phyloP scores from a whole-genome alignment of 257 asterid genomes.

The Primulina huaijiensis region DNA sequence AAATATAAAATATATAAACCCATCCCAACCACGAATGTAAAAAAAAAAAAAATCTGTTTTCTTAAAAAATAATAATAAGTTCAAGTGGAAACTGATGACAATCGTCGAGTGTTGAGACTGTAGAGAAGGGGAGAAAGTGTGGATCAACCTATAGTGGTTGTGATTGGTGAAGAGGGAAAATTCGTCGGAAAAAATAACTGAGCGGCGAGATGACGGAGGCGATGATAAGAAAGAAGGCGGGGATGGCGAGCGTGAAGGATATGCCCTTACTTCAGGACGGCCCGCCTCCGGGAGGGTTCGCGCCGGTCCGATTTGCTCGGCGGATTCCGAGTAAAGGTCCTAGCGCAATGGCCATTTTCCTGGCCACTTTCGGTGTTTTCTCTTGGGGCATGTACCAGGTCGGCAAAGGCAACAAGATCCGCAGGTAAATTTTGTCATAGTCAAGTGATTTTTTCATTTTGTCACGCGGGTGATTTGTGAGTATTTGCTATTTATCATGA shows the following conservation, averaged over 20 bases:
- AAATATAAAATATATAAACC: too few relatives aligned
- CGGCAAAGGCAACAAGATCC: conserved; percentile 93
- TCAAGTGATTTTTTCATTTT: too few relatives aligned
- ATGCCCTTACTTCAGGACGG: conserved; percentile 95
- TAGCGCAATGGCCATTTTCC: conserved; percentile 78
- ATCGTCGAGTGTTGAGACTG: too few relatives aligned
- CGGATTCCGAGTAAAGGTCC: conserved; percentile 83
- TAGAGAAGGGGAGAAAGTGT: too few relatives aligned
- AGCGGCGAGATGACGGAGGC: conserved; percentile 77
- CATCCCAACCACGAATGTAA: too few relatives aligned
- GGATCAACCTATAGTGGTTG: too few relatives aligned
- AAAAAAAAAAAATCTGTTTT: too few relatives aligned
- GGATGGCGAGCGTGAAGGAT: conserved; percentile 89
- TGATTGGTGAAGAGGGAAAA: neutral
- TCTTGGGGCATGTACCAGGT: conserved; percentile 97
- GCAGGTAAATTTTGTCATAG: conserved; percentile 44
- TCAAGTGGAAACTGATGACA: too few relatives aligned
- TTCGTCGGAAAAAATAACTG: neutral
- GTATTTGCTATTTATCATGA: conserved; percentile 1
- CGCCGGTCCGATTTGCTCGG: conserved; percentile 84
- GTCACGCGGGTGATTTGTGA: neutral
- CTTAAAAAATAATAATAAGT: too few relatives aligned
- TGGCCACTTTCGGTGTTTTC: conserved; percentile 70
- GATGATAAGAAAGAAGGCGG: conserved; percentile 71
- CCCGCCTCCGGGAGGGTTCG: conserved; percentile 97